Conservation (phyloP, 306 rosid species). For the Comarum palustre region DNA sequence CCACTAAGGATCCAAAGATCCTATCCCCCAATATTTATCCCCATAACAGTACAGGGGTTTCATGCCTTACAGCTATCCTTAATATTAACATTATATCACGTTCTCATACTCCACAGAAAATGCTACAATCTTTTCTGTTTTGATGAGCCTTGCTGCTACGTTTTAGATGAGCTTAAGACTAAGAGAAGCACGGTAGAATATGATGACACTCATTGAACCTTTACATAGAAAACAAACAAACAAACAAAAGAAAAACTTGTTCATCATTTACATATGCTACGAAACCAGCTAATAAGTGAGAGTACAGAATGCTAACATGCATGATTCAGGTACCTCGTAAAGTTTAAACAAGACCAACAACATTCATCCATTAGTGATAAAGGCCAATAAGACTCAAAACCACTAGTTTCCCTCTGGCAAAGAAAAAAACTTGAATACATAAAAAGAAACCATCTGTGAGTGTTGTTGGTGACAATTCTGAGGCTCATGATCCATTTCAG, state of each 20-base stretch:
- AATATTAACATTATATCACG: no score
- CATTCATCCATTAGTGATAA: not conserved
- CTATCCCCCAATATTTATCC: no score
- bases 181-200: not conserved
- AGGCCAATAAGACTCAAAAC: not conserved
- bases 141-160: not conserved
- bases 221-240: not conserved
- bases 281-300: not conserved
- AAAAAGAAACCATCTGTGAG: not conserved
- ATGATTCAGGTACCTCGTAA: not conserved
- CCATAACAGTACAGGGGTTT: no score
- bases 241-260: not conserved
- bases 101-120: not conserved
- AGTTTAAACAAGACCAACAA: not conserved
- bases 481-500: slow-evolving; percentile 4
- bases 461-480: not conserved
- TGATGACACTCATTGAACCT: not conserved
- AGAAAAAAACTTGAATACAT: not conserved
- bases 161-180: not conserved
- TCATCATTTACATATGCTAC: not conserved
- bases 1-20: no score
- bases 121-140: not conserved
- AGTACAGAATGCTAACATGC: not conserved
- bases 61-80: no score
- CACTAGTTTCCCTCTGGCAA: not conserved